Conservation (phyloP, 805 yeast genomes). For the Suhomyces kilbournensis region DNA sequence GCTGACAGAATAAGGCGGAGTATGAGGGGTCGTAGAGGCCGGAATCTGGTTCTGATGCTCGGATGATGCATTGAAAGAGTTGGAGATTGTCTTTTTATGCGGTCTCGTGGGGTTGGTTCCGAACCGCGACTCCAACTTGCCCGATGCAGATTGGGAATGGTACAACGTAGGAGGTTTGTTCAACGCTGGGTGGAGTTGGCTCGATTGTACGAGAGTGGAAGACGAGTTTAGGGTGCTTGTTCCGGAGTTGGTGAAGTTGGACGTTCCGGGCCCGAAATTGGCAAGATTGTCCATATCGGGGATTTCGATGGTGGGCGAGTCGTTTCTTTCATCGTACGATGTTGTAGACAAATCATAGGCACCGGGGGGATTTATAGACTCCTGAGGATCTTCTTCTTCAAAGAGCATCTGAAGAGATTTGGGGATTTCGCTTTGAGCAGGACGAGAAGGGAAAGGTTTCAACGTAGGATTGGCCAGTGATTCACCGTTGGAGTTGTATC, state of each 20-base stretch:
- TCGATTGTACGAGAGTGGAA: not conserved
- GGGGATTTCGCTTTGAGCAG: constrained; percentile 51
- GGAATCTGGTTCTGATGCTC: constrained; percentile 5
- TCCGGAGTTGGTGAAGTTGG: not conserved
- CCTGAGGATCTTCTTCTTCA: constrained; percentile 40
- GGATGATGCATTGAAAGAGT: constrained; percentile 31
- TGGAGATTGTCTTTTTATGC: constrained; percentile 39
- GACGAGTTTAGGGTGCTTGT: not conserved
- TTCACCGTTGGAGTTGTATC: not conserved
- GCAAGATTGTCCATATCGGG: constrained; percentile 57
- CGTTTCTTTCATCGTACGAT: constrained; percentile 31
- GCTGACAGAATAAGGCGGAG: constrained; percentile 41
- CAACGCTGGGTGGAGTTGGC: constrained; percentile 17
- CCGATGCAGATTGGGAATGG: constrained; percentile 45
- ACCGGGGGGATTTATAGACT: not conserved
- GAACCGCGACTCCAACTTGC: constrained; percentile 30
- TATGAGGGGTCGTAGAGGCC: constrained; percentile 27
- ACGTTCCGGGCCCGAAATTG: constrained; percentile 13
- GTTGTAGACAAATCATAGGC: constrained; percentile 1
- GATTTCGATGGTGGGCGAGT: constrained; percentile 65
- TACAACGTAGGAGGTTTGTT: constrained; percentile 43
- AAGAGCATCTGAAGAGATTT: constrained; percentile 69
- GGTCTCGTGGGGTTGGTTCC: constrained; percentile 22
- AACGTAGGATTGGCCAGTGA: constrained; percentile 1
- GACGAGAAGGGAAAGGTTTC: not conserved